Evolutionary conservation across 768 basidiomycete genomes (phyloP).

Genomic region (Sporobolomyces pararoseus): DNA sequence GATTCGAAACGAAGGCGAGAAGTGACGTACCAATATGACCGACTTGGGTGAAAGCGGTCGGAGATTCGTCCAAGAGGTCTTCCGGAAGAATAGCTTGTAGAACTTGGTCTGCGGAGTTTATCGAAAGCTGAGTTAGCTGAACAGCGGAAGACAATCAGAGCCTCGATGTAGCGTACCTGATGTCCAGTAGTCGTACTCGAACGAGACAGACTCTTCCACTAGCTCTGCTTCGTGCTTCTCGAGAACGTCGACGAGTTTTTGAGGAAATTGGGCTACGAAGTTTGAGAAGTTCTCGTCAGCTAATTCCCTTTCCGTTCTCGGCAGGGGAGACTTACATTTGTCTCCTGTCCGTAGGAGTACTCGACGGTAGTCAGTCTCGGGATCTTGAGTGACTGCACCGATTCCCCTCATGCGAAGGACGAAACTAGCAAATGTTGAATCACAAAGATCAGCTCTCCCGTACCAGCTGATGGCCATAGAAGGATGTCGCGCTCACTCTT

Average conservation of each 20-base stretch:
- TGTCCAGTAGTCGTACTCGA: conserved; percentile 85
- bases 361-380: conserved; percentile 22
- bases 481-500: conserved; percentile 28
- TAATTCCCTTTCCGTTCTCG: conserved; percentile 15
- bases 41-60: conserved; percentile 77
- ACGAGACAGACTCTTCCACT: conserved; percentile 59
- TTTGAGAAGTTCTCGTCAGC: conserved; percentile 42
- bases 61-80: conserved; percentile 69
- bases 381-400: conserved; percentile 26
- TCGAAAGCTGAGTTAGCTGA: neutral
- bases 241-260: conserved; percentile 59
- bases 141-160: neutral
- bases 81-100: conserved; percentile 76
- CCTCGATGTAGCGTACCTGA: conserved; percentile 57
- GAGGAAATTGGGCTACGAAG: conserved; percentile 67
- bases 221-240: conserved; percentile 56
- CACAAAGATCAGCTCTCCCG: neutral
- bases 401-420: conserved; percentile 32
- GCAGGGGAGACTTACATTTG: conserved; percentile 12
- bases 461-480: neutral
- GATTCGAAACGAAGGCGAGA: neutral
- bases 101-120: conserved; percentile 64
- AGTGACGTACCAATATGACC: conserved; percentile 87
- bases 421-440: conserved; percentile 25
- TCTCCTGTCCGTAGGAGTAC: conserved; percentile 34